Evolutionary conservation across 495 filamentous ascomycete species (phyloP).

Genomic region (Xylaria grammica): DNA sequence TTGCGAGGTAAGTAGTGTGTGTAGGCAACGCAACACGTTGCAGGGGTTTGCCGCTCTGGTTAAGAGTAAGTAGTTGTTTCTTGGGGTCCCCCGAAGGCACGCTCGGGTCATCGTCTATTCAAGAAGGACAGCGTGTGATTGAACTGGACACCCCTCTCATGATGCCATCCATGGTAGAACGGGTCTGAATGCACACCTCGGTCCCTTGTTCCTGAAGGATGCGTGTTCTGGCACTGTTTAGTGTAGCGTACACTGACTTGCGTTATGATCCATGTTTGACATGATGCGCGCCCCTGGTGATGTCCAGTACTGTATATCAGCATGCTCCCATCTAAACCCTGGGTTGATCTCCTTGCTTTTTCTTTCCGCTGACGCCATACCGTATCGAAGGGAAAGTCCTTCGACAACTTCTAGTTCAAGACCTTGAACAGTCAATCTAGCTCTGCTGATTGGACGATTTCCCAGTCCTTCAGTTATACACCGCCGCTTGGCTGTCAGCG

Average conservation of each 20-base stretch:
- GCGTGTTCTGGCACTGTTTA: conserved; percentile 13
- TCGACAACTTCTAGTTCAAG: background rate
- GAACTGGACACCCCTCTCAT: conserved; percentile 16
- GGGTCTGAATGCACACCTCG: background rate
- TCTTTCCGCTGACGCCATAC: background rate
- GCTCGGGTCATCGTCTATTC: background rate
- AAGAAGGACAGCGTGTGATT: conserved; percentile 7
- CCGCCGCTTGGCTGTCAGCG: conserved; percentile 29
- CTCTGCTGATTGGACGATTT: conserved; percentile 15
- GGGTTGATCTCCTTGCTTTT: conserved; percentile 10
- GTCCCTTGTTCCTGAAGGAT: conserved; percentile 13
- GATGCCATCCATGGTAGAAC: conserved; percentile 8
- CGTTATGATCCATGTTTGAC: conserved; percentile 13
- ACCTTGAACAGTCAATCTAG: background rate
- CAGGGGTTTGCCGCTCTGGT: conserved; percentile 4
- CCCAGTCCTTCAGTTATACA: conserved; percentile 11
- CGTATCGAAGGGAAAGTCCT: background rate
- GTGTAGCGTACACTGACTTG: conserved; percentile 1
- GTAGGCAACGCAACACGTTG: conserved; percentile 4
- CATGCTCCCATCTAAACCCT: conserved; percentile 19
- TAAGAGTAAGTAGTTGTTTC: background rate
- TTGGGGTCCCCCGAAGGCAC: no score
- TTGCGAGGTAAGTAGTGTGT: conserved; percentile 3
- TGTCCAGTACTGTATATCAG: conserved; percentile 22
- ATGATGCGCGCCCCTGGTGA: conserved; percentile 5